Conservation (phyloP, 164 flowering plant species). For the Tinospora cordifolia region DNA sequence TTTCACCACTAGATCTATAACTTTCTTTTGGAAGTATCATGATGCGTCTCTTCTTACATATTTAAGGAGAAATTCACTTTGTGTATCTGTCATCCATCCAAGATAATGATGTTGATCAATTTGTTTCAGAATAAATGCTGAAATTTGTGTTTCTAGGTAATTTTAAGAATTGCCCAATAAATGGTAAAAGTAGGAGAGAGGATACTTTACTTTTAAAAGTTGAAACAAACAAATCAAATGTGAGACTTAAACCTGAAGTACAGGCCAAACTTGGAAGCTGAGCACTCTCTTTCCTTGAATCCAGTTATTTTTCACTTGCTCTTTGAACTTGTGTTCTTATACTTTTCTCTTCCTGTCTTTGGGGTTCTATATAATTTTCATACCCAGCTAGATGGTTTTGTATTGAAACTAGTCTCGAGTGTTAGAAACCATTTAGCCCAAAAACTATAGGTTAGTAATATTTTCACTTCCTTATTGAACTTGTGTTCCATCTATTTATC, state of each 20-base stretch:
- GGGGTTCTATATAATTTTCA: too few relatives aligned
- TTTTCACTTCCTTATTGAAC: too few relatives aligned
- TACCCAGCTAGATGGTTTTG: background rate
- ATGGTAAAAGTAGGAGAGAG: background rate
- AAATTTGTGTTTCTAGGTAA: background rate
- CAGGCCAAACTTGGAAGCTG: background rate
- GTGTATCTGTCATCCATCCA: background rate
- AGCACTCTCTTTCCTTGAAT: too few relatives aligned
- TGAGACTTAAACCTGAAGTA: background rate
- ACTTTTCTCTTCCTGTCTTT: too few relatives aligned
- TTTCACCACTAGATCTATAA: background rate
- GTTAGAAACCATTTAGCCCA: background rate
- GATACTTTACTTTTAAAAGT: too few relatives aligned
- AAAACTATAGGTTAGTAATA: too few relatives aligned
- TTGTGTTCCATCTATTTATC: too few relatives aligned
- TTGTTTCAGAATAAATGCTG: conserved; percentile 1
- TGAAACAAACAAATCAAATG: background rate
- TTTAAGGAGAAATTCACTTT: background rate
- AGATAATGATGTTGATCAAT: background rate
- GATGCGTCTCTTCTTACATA: conserved; percentile 2
- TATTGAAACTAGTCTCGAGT: background rate
- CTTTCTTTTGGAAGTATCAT: conserved; percentile 5
- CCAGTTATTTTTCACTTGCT: too few relatives aligned
- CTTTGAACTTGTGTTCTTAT: too few relatives aligned
- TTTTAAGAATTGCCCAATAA: background rate